Conservation (phyloP, 2,329 filamentous ascomycete genomes). For the Sordariomycetes sp. region DNA sequence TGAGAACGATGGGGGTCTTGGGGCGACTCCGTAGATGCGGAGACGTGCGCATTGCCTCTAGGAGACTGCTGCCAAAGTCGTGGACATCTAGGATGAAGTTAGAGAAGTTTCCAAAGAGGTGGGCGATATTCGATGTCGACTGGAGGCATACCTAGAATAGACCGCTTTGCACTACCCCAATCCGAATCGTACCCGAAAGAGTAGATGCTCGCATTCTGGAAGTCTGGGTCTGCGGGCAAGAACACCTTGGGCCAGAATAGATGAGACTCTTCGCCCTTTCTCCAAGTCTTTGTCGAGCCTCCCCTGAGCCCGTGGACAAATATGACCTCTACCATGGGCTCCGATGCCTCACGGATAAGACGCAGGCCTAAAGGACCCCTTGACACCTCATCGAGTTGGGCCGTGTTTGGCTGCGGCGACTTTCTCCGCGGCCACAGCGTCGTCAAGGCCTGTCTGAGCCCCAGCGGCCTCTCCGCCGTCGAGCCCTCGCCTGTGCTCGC, state of each 20-base stretch:
- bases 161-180: constrained; percentile 11
- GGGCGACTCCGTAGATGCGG: neutral
- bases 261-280: constrained; percentile 15
- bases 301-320: constrained; percentile 32
- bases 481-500: no score
- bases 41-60: neutral
- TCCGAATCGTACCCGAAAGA: constrained; percentile 21
- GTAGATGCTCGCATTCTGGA: constrained; percentile 17
- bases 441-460: no score
- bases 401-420: neutral
- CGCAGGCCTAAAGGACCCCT: constrained; percentile 14
- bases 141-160: no score
- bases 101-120: no score
- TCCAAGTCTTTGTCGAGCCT: constrained; percentile 28
- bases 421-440: no score
- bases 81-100: no score
- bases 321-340: constrained; percentile 23
- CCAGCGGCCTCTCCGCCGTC: no score
- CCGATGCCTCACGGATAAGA: constrained; percentile 14
- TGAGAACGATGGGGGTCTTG: neutral
- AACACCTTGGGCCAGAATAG: constrained; percentile 29
- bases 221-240: constrained; percentile 20
- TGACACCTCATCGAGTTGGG: neutral
- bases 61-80: constrained; percentile 16
- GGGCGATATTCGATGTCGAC: no score